Evolutionary conservation across 345 rosid species (phyloP).

Genomic region (Gossypium herbaceum): DNA sequence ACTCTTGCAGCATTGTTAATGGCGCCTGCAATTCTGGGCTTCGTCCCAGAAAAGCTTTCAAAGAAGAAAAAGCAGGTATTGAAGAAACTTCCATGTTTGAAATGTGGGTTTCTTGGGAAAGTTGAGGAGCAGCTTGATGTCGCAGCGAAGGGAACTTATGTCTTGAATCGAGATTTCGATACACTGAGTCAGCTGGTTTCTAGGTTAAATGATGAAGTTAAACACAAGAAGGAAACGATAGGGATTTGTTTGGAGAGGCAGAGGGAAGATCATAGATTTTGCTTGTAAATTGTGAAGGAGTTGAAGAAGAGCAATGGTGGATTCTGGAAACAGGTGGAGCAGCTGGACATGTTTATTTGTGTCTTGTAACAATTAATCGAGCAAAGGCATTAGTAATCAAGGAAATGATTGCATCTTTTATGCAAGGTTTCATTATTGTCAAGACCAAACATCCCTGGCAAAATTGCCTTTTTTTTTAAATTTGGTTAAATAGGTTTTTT

Average conservation of each 20-base stretch:
- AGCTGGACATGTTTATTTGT: conserved; percentile 40
- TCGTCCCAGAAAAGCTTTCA: conserved; percentile 19
- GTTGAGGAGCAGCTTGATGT: conserved; percentile 34
- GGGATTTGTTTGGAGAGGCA: conserved; percentile 30
- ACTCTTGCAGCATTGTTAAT: conserved; percentile 27
- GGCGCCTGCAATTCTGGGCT: conserved; percentile 31
- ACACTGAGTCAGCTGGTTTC: conserved; percentile 41
- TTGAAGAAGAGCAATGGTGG: conserved; percentile 30
- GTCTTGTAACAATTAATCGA: conserved; percentile 38
- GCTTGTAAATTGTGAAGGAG: conserved; percentile 32
- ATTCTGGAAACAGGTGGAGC: conserved; percentile 36
- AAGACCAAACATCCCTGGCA: no score
- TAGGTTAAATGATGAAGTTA: conserved; percentile 45
- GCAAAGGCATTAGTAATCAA: conserved; percentile 35
- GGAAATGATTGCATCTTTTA: conserved; percentile 25
- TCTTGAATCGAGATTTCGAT: conserved; percentile 40
- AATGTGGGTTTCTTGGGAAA: conserved; percentile 24
- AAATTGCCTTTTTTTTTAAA: no score
- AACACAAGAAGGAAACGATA: conserved; percentile 34
- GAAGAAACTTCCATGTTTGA: conserved; percentile 11
- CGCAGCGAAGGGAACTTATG: conserved; percentile 40
- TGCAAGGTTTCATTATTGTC: neutral
- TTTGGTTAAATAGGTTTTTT: no score
- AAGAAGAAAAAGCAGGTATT: conserved; percentile 30
- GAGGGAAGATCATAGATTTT: conserved; percentile 20